These are phyloP conservation scores for Globisporangium lucens DNA, from an alignment of 352 stramenopile species.

Conservation along the genomic window DNA sequence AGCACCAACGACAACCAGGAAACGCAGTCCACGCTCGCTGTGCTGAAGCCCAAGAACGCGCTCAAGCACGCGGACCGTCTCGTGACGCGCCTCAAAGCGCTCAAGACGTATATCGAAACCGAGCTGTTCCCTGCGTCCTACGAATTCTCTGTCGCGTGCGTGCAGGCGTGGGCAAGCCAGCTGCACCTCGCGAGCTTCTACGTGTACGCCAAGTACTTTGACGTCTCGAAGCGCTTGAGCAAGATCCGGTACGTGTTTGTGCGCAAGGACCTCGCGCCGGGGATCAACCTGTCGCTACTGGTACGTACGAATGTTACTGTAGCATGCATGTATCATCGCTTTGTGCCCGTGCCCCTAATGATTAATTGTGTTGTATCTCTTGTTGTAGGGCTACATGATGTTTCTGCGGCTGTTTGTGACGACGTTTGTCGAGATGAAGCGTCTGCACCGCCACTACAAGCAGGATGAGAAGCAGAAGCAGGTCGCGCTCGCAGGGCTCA, in stretches of 20 bases:
- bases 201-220: slow-evolving; percentile 65
- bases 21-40: slow-evolving; percentile 1
- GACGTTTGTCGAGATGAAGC: slow-evolving; percentile 49
- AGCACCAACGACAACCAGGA: slow-evolving; percentile 1
- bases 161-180: slow-evolving; percentile 50
- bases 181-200: slow-evolving; percentile 76
- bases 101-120: slow-evolving; percentile 35
- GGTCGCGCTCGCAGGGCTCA: slow-evolving; percentile 18
- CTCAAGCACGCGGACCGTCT: slow-evolving; percentile 41
- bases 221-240: slow-evolving; percentile 64
- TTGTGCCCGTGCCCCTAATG: too few species aligned
- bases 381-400: slow-evolving; percentile 70
- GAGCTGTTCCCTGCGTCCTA: slow-evolving; percentile 52
- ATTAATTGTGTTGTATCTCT: not conserved
- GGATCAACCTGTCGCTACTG: slow-evolving; percentile 70
- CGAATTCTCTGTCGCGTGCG: slow-evolving; percentile 45
- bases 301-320: slow-evolving; percentile 23
- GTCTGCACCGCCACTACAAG: slow-evolving; percentile 41
- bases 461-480: slow-evolving; percentile 46
- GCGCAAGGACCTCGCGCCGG: slow-evolving; percentile 49
- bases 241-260: slow-evolving; percentile 80
- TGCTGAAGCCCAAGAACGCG: slow-evolving; percentile 15
- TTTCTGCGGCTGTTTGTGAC: slow-evolving; percentile 55
- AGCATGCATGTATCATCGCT: too few species aligned
- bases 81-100: slow-evolving; percentile 41